These are phyloP conservation scores for Ophiostoma sp. DNA, from an alignment of 2,329 filamentous ascomycete species.

Conservation along the genomic window DNA sequence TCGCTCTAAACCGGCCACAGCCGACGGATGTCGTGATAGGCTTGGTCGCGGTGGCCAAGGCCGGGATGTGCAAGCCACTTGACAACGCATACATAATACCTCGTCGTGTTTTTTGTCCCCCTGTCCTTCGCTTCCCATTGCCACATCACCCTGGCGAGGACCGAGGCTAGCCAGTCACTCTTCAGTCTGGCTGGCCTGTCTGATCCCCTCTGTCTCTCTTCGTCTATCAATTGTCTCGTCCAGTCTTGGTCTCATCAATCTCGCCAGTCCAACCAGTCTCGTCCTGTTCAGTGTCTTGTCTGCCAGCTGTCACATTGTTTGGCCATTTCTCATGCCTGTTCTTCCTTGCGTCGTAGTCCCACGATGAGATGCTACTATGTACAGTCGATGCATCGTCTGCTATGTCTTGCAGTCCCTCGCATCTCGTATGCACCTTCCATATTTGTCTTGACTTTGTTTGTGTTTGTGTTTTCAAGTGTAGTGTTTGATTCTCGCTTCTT, in stretches of 20 bases:
- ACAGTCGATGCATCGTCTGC: not conserved
- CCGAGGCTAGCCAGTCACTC: no score
- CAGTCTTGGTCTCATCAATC: not conserved
- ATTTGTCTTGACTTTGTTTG: not conserved
- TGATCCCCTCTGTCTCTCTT: slow-evolving; percentile 3
- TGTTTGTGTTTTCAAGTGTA: not conserved
- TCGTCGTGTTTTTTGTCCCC: not conserved
- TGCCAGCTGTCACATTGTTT: slow-evolving; percentile 12
- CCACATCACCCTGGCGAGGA: not conserved
- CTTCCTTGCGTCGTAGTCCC: not conserved
- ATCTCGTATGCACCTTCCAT: not conserved
- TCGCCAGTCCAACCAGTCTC: not conserved
- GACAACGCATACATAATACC: slow-evolving; percentile 7
- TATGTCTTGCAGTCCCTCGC: slow-evolving; percentile 11
- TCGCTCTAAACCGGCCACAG: not conserved
- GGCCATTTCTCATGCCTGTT: not conserved
- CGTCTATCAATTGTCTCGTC: slow-evolving; percentile 8
- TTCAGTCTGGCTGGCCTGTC: not conserved
- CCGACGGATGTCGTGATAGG: slow-evolving; percentile 12
- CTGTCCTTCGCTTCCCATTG: not conserved
- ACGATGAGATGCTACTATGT: not conserved
- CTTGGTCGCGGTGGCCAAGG: not conserved
- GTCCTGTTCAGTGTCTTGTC: not conserved
- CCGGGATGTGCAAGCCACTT: slow-evolving; percentile 10
- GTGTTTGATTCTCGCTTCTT: not conserved